Evolutionary conservation across 169 alveolate genomes (phyloP).

Genomic region (Plasmodium ovale): DNA sequence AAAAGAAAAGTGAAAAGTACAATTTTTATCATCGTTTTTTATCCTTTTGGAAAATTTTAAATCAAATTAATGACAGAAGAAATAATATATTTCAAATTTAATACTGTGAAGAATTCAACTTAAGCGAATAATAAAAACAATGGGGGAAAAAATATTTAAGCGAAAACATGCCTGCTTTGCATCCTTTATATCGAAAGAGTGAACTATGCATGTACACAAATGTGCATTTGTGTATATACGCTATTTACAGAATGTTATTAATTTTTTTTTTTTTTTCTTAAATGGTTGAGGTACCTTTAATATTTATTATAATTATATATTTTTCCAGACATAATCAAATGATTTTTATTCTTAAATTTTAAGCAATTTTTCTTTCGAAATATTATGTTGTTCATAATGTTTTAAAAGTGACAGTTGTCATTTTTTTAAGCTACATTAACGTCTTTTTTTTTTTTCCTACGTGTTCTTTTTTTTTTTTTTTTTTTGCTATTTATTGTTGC

Average conservation of each 20-base stretch:
- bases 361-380: background rate
- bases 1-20: constrained; percentile 26
- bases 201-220: background rate
- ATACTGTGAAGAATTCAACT: constrained; percentile 34
- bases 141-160: background rate
- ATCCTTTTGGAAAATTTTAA: too few relatives aligned
- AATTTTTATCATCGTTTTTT: constrained; percentile 29
- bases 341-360: too few relatives aligned
- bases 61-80: too few relatives aligned
- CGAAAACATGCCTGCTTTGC: background rate
- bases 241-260: too few relatives aligned
- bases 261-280: too few relatives aligned
- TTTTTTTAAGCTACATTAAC: too few relatives aligned
- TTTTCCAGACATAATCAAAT: background rate
- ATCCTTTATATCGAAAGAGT: background rate
- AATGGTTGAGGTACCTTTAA: background rate
- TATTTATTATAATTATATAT: too few relatives aligned
- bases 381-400: background rate
- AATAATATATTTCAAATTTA: background rate
- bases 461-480: too few relatives aligned
- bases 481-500: background rate
- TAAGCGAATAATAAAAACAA: background rate
- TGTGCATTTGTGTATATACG: background rate
- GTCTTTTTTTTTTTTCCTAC: too few relatives aligned
- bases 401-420: background rate